Evolutionary conservation across 1,284 basidiomycete species (phyloP).

Genomic region (Peniophora sp.): DNA sequence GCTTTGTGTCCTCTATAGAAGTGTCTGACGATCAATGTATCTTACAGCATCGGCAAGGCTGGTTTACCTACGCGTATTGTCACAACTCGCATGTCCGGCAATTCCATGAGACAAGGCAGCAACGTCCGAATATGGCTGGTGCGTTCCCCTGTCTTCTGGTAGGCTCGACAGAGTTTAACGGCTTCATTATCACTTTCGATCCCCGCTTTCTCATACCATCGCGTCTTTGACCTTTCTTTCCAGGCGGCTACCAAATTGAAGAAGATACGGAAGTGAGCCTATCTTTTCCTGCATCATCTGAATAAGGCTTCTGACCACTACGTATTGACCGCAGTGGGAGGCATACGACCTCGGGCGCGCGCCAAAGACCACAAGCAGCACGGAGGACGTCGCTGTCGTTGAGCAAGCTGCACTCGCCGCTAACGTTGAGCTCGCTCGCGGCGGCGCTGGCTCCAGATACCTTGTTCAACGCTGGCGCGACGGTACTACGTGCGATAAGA

Average conservation of each 20-base stretch:
- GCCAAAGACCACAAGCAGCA: conserved; percentile 44
- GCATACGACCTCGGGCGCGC: conserved; percentile 73
- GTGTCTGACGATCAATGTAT: conserved; percentile 4
- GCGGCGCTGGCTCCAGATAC: conserved; percentile 76
- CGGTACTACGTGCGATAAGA: conserved; percentile 89
- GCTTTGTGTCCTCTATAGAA: no score
- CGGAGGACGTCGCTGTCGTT: conserved; percentile 53
- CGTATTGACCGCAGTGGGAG: conserved; percentile 45
- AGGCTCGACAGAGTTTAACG: conserved; percentile 4
- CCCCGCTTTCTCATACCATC: neutral
- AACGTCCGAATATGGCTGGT: conserved; percentile 61
- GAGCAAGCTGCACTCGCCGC: conserved; percentile 54
- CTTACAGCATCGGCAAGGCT: conserved; percentile 71
- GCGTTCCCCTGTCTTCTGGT: conserved; percentile 20
- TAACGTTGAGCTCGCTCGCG: conserved; percentile 65
- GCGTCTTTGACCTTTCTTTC: neutral
- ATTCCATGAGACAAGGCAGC: conserved; percentile 65
- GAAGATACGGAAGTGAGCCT: conserved; percentile 14
- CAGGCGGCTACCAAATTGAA: conserved; percentile 14
- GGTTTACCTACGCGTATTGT: conserved; percentile 97
- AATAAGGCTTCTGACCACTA: conserved; percentile 1
- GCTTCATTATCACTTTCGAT: conserved; percentile 1
- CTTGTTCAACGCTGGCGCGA: conserved; percentile 88
- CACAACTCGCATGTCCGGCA: conserved; percentile 86
- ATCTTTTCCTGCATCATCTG: conserved; percentile 3